Conservation (phyloP, 257 asterid species). For the Cordia subcordata region DNA sequence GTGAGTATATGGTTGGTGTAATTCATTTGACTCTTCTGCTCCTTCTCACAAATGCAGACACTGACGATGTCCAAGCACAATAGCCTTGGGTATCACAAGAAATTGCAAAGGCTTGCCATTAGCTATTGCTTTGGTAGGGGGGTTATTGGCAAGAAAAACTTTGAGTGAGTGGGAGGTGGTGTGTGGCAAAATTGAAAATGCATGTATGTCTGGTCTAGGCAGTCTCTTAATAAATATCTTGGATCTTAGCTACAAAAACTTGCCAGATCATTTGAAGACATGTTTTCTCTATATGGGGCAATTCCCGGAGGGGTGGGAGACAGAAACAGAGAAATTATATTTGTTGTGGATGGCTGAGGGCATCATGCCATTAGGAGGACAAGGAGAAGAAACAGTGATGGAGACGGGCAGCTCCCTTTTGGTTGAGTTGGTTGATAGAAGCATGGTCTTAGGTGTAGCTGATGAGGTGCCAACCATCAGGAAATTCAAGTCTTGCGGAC, state of each 20-base stretch:
- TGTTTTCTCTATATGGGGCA: conserved; percentile 1
- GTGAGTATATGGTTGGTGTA: too few relatives aligned
- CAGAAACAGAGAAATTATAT: background rate
- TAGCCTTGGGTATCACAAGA: too few relatives aligned
- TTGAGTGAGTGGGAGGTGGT: too few relatives aligned
- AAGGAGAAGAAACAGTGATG: background rate
- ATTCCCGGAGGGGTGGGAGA: background rate
- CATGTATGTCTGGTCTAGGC: too few relatives aligned
- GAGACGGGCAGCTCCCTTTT: background rate
- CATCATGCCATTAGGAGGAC: background rate
- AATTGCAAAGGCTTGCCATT: too few relatives aligned
- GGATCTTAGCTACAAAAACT: background rate
- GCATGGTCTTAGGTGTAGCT: background rate
- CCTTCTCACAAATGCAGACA: too few relatives aligned
- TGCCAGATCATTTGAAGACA: background rate
- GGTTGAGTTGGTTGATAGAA: background rate
- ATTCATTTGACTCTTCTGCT: too few relatives aligned
- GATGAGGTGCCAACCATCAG: background rate
- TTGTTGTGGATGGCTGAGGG: conserved; percentile 6
- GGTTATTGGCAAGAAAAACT: too few relatives aligned
- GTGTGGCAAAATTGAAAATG: too few relatives aligned
- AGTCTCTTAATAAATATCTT: background rate
- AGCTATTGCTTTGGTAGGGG: too few relatives aligned
- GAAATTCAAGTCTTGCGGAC: background rate
- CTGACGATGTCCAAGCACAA: too few relatives aligned